These are phyloP conservation scores for Sporothrix mexicana DNA, from an alignment of 2,329 filamentous ascomycete species.

Conservation along the genomic window DNA sequence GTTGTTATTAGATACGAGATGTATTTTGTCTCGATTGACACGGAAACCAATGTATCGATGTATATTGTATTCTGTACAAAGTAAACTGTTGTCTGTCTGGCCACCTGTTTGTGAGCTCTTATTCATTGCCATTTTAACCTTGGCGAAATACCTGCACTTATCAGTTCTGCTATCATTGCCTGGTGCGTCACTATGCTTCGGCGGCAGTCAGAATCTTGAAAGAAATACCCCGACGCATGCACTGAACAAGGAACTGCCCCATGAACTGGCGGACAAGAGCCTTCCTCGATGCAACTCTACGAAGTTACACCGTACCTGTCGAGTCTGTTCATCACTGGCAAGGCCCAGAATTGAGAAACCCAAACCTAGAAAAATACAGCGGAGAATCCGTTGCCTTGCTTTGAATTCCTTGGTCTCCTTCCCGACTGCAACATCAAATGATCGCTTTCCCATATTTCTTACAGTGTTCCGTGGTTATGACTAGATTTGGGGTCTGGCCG, in stretches of 20 bases:
- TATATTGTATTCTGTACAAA: background rate
- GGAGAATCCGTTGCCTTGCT: background rate
- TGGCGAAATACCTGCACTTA: slow-evolving; percentile 11
- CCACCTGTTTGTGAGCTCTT: background rate
- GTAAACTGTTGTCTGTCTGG: background rate
- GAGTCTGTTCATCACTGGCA: background rate
- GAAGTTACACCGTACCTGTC: background rate
- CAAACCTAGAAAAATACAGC: slow-evolving; percentile 2
- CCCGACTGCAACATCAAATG: slow-evolving; percentile 18
- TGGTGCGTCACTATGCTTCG: slow-evolving; percentile 24
- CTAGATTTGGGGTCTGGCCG: background rate
- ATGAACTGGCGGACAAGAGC: background rate
- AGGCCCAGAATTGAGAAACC: slow-evolving; percentile 11
- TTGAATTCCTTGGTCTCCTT: background rate
- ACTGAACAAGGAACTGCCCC: slow-evolving; percentile 1
- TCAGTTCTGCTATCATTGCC: slow-evolving; percentile 24
- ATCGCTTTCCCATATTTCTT: background rate
- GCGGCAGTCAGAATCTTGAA: background rate
- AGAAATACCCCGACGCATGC: slow-evolving; percentile 2
- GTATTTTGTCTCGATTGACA: background rate
- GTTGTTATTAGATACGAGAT: background rate
- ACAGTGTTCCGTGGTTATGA: background rate
- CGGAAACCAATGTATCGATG: background rate
- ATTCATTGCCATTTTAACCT: background rate
- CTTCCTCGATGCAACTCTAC: slow-evolving; percentile 11